Percentiles rank a stretch among this genome's conserved stretches.
phyloP scores from a whole-genome alignment of 345 rosid genomes.

The Gossypium australe region DNA sequence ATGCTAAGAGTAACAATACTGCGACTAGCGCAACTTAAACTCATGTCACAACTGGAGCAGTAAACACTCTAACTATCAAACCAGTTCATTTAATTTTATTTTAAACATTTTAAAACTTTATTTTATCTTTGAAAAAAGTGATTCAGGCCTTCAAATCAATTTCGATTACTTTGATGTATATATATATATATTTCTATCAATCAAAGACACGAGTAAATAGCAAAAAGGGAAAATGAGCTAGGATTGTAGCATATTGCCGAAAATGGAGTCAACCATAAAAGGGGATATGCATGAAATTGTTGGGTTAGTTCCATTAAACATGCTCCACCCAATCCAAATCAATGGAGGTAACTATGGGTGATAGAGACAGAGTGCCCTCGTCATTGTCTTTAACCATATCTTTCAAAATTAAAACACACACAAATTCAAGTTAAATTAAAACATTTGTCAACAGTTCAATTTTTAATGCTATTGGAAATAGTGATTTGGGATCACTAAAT shows the following conservation, averaged over 20 bases:
- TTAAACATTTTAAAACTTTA: too few relatives aligned
- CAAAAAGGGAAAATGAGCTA: neutral
- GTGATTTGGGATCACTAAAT: too few relatives aligned
- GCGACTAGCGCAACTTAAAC: accelerated
- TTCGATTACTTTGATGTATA: too few relatives aligned
- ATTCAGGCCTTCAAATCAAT: too few relatives aligned
- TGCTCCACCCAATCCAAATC: conserved; percentile 17
- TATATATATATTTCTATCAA: too few relatives aligned
- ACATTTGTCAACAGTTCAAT: too few relatives aligned
- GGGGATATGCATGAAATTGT: conserved; percentile 4
- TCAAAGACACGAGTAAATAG: neutral
- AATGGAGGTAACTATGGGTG: conserved; percentile 14
- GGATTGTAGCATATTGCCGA: neutral
- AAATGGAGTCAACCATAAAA: conserved; percentile 23
- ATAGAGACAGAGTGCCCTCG: conserved; percentile 7
- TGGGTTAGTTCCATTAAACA: neutral
- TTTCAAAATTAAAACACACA: neutral
- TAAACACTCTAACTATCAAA: too few relatives aligned
- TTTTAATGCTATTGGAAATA: too few relatives aligned
- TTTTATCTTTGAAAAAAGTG: too few relatives aligned
- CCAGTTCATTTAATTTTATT: too few relatives aligned
- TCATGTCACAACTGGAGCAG: too few relatives aligned
- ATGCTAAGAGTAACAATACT: too few relatives aligned
- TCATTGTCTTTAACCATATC: conserved; percentile 18
- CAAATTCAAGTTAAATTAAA: neutral